Percentiles rank a stretch among this genome's conserved stretches.
Evolutionary conservation across 2,329 filamentous ascomycete genomes (phyloP).

Genomic region (Penicillium sp.): DNA sequence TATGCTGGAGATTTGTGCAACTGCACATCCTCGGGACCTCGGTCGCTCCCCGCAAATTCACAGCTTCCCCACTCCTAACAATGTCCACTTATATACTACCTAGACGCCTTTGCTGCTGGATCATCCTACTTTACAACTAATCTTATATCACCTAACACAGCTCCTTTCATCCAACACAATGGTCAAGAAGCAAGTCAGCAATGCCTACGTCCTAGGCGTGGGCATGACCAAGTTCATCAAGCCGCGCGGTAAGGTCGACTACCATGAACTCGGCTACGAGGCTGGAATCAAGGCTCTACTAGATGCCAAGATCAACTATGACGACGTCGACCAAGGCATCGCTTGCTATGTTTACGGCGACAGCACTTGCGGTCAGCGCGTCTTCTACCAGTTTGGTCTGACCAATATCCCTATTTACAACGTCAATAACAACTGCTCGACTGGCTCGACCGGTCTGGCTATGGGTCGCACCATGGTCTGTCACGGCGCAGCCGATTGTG

Average conservation of each 20-base stretch:
- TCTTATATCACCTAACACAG: neutral
- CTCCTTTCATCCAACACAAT: conserved; percentile 34
- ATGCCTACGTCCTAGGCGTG: conserved; percentile 86
- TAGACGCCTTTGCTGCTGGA: neutral
- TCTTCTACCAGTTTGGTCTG: conserved; percentile 99
- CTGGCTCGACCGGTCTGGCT: conserved; percentile 82
- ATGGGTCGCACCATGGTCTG: conserved; percentile 76
- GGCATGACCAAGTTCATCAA: conserved; percentile 99
- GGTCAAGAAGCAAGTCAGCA: conserved; percentile 49
- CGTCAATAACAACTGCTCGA: conserved; percentile 98
- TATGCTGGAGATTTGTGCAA: conserved; percentile 8
- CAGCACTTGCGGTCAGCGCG: conserved; percentile 87
- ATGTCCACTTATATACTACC: conserved; percentile 3
- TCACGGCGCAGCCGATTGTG: conserved; percentile 76
- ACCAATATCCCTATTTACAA: conserved; percentile 95
- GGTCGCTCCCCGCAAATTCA: conserved; percentile 29
- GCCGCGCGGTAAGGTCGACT: conserved; percentile 87
- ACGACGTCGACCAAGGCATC: conserved; percentile 88
- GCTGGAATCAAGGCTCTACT: conserved; percentile 82
- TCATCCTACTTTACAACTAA: neutral
- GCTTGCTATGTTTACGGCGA: conserved; percentile 99
- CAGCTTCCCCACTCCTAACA: conserved; percentile 8
- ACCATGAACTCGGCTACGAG: conserved; percentile 90
- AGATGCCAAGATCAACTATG: conserved; percentile 78
- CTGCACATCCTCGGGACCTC: conserved; percentile 31